phyloP scores from a whole-genome alignment of 495 filamentous ascomycete species.

The Neurospora sp. region DNA sequence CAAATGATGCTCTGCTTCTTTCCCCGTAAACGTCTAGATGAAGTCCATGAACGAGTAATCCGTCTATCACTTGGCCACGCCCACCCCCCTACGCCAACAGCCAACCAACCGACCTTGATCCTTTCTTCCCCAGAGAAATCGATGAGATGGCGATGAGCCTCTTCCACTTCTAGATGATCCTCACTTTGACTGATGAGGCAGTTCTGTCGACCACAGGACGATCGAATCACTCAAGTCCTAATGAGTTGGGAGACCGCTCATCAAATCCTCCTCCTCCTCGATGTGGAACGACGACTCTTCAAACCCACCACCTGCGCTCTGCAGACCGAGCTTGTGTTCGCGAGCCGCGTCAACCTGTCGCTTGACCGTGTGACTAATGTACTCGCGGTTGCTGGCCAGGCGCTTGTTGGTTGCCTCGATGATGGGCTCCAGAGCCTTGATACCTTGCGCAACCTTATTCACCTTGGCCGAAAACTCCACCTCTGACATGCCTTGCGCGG shows the following conservation, averaged over 20 bases:
- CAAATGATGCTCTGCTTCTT: not conserved
- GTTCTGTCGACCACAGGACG: no score
- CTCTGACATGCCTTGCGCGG: constrained; percentile 33
- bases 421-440: constrained; percentile 33
- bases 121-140: not conserved
- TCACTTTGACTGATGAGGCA: no score
- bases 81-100: not conserved
- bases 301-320: not conserved
- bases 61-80: not conserved
- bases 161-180: not conserved
- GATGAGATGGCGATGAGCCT: not conserved
- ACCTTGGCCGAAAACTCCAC: constrained; percentile 35
- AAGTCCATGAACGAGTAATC: not conserved
- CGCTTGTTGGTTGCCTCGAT: constrained; percentile 42
- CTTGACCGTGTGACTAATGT: constrained; percentile 39
- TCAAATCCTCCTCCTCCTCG: not conserved
- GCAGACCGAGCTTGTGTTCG: not conserved
- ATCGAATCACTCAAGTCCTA: not conserved
- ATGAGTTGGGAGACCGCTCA: not conserved
- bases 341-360: constrained; percentile 18
- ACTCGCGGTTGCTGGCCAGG: constrained; percentile 50
- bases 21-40: not conserved
- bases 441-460: constrained; percentile 25
- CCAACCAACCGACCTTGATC: not conserved
- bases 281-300: not conserved